Percentiles rank a stretch among this genome's conserved stretches.
Evolutionary conservation across 805 yeast genomes (phyloP).

Genomic region (Alloascoidea africana): DNA sequence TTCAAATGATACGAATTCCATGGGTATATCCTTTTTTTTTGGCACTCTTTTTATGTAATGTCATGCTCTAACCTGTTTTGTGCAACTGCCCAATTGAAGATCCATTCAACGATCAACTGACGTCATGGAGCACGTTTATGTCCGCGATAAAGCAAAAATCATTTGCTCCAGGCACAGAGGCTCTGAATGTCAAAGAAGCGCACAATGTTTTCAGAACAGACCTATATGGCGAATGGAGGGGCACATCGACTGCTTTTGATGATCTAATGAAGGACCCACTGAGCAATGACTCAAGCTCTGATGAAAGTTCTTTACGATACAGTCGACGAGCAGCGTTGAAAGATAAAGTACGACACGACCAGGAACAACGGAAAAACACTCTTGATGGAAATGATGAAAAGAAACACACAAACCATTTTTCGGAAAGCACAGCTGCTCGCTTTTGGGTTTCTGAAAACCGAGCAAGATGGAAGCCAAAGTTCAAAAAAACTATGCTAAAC

Average conservation of each 20-base stretch:
- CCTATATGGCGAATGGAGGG: slow-evolving; percentile 1
- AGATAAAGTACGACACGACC: background rate
- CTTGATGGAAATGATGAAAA: no score
- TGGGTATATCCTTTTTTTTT: no score
- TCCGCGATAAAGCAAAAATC: background rate
- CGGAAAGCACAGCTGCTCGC: background rate
- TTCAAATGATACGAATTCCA: no score
- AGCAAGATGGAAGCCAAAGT: slow-evolving; percentile 42
- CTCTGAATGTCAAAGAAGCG: background rate
- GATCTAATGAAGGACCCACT: background rate
- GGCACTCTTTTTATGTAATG: no score
- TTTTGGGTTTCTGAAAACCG: background rate
- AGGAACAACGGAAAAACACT: background rate
- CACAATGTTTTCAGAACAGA: background rate
- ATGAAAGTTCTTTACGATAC: background rate
- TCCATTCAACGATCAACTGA: background rate
- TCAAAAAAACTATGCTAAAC: slow-evolving; percentile 44
- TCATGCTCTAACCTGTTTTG: no score
- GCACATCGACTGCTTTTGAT: background rate
- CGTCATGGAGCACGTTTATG: background rate
- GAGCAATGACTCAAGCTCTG: no score
- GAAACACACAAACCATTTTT: no score
- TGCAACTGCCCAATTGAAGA: no score
- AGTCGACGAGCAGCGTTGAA: background rate
- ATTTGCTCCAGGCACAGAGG: background rate